Percentiles rank a stretch among this genome's conserved stretches.
These are phyloP conservation scores for Candolleomyces aberdarensis DNA, from an alignment of 768 basidiomycete genomes.

Conservation along the genomic window DNA sequence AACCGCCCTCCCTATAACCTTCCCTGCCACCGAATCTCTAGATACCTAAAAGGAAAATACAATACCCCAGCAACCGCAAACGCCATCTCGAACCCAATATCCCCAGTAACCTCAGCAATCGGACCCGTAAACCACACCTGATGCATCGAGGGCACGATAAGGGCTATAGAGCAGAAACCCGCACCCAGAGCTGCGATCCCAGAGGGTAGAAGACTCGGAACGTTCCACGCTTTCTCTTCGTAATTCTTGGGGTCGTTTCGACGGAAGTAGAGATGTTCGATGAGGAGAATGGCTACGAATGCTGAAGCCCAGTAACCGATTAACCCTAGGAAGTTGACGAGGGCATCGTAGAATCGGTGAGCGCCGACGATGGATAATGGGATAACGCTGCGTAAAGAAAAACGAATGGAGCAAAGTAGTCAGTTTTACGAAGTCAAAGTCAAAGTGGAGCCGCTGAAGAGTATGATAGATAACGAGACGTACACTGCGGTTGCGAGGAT, in stretches of 20 bases:
- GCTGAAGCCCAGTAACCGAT: constrained; percentile 67
- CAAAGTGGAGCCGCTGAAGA: too few relatives aligned
- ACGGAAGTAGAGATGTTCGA: constrained; percentile 72
- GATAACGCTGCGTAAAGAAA: not conserved
- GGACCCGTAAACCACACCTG: constrained; percentile 80
- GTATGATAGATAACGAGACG: constrained; percentile 14
- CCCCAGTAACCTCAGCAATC: constrained; percentile 64
- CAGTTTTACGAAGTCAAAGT: too few relatives aligned
- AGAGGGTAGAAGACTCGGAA: constrained; percentile 52
- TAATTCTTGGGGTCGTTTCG: constrained; percentile 50
- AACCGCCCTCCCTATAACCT: not conserved
- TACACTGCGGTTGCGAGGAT: constrained; percentile 70
- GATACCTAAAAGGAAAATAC: constrained; percentile 54
- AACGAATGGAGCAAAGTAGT: not conserved
- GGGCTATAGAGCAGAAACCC: constrained; percentile 47
- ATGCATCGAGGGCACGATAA: constrained; percentile 66
- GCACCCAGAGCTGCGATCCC: constrained; percentile 67
- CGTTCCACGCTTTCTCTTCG: constrained; percentile 55
- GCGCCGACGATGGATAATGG: constrained; percentile 73
- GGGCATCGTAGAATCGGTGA: constrained; percentile 65
- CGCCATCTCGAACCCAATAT: constrained; percentile 81
- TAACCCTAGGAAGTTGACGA: constrained; percentile 74
- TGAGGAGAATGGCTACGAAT: constrained; percentile 58
- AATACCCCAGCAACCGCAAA: constrained; percentile 51
- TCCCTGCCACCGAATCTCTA: constrained; percentile 38